Base-by-base conservation (phyloP, 2,329 filamentous ascomycete species). In the Cephalotrichum gorgonifer region DNA sequence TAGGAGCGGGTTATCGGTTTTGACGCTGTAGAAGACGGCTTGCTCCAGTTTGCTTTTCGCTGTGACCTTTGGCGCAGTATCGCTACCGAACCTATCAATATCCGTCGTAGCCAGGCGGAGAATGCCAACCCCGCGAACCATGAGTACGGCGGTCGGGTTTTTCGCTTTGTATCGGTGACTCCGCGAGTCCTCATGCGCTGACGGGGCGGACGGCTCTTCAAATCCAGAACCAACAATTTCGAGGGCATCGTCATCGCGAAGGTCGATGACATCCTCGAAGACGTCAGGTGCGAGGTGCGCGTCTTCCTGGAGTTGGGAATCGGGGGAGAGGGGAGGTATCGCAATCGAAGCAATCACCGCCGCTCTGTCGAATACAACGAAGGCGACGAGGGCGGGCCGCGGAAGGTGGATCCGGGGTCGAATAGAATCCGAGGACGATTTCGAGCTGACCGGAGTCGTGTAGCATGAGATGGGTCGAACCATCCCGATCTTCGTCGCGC, bases 21-120 rank as follows among this genome's bases (percentile, higher is more conserved):
- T 81, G 44, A 80, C 81, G 2, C 90, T 90, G 61, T 88, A 97
- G 66, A 96, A 97, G 1, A 97, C 86, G 2, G 90, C 90, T 67
- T 98, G 90, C 60, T 96, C 88, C 38, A 98, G 75, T 65, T 93
- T 95, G 66, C 82, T 87, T 66, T 88, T 93, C 6, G 88, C 86
- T 1, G 86, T 90, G 15, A 95, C 78, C 55, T 72, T 67, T 1
- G 79, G 80, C 4, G 78, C 72, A 48, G 68, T 66, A 47, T 77
- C 75, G 53, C 75, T 77, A 12, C 72, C 72, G 57, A 84, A 81
- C 51, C 74, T 77, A 53, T 79, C 74, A 43, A 79, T 67, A 46
- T 83, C 77, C 7, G 74, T 73, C 20, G 78, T 73, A 17, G 77
- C 70, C 39, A 85, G 64, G 46, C 81, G 75, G 25, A 86, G 66